Evolutionary conservation across 176 grass and related monocot genomes (phyloP), one percentile per base, ranked within the genome.

Genomic region (Oryza glaberrima): DNA sequence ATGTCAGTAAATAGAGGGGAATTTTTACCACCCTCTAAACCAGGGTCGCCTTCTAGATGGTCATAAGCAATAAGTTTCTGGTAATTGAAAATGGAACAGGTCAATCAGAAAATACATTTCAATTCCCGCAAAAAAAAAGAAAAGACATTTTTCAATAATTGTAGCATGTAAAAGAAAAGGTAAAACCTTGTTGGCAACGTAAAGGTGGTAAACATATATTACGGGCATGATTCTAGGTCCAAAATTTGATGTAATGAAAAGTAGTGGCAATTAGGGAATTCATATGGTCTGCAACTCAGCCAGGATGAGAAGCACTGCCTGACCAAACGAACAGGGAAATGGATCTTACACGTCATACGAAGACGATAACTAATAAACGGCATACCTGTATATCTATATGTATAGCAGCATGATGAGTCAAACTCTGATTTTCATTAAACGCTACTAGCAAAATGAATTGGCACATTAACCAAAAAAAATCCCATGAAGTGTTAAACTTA

Each of bases 21-120:
- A 85, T 99, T 96, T 94, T 96, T 96, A 77, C 92, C 97, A 68
- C 86, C 92, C 86, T 99, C 91, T 81, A 99, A 74, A 71, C 97
- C 97, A 84, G 97, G 97, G 87, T 99, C 97, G 36, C 97, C 97
- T 89, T 99, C 97, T 79, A 99, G 90, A 96, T 99, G 97, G 80
- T 99, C 94, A 84, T 99, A 99, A 65, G 97, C 97, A 89, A 99
- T 88, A 89, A 99, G 92, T 99, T 99, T 99, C 97, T 99, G 91
- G 36, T 66, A 83, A 82, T 36, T 71, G 30, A 92, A 92, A 77
- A 84, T 80, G 87, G 49, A 91, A 83, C n/a, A 77, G 26, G 48
- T 44, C 49, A 56, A 70, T 86, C 46, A 94, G 85, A 92, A 87
- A 45, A 14, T 10, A 66, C 23, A 74, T 17, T 30, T 41, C 40